A percentile compares a stretch with the other conserved stretches of the same genome.
phyloP scores from a whole-genome alignment of 2,329 filamentous ascomycete genomes.

The Fusarium oxysporum region DNA sequence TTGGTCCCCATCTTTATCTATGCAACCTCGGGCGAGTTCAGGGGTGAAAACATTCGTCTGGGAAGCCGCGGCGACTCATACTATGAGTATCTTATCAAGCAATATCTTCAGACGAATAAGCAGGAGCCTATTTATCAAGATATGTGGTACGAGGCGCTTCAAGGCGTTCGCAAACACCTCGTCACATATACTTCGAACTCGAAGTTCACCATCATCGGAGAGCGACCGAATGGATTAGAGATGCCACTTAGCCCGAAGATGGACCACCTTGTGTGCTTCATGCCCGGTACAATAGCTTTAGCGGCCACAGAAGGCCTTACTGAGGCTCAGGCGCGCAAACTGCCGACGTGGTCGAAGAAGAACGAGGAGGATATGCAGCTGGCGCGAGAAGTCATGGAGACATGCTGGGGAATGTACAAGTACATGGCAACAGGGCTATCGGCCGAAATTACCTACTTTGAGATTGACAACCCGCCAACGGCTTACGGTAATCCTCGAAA shows the following conservation, averaged over 20 bases:
- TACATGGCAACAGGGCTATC: conserved; percentile 91
- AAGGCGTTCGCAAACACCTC: conserved; percentile 89
- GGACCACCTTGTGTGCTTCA: conserved; percentile 98
- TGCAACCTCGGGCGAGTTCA: conserved; percentile 81
- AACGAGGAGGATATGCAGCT: conserved; percentile 90
- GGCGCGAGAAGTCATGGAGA: conserved; percentile 91
- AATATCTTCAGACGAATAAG: conserved; percentile 92
- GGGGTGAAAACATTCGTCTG: conserved; percentile 86
- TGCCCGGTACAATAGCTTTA: conserved; percentile 94
- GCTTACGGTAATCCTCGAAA: conserved; percentile 63
- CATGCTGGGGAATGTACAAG: conserved; percentile 98
- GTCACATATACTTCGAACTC: conserved; percentile 86
- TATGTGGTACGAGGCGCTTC: conserved; percentile 90
- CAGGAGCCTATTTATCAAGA: conserved; percentile 87
- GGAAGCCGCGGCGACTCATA: conserved; percentile 97
- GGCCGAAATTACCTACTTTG: conserved; percentile 93
- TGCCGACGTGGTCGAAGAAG: conserved; percentile 77
- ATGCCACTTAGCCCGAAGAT: conserved; percentile 84
- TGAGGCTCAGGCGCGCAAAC: conserved; percentile 79
- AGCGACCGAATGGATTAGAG: conserved; percentile 80
- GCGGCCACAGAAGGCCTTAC: conserved; percentile 83
- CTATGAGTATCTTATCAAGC: conserved; percentile 99
- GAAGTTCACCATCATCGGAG: conserved; percentile 88
- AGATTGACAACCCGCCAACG: conserved; percentile 76
- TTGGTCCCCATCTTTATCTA: conserved; percentile 93